Base-by-base conservation (phyloP, 495 filamentous ascomycete genomes). In the Astrothelium subdiscretum region DNA sequence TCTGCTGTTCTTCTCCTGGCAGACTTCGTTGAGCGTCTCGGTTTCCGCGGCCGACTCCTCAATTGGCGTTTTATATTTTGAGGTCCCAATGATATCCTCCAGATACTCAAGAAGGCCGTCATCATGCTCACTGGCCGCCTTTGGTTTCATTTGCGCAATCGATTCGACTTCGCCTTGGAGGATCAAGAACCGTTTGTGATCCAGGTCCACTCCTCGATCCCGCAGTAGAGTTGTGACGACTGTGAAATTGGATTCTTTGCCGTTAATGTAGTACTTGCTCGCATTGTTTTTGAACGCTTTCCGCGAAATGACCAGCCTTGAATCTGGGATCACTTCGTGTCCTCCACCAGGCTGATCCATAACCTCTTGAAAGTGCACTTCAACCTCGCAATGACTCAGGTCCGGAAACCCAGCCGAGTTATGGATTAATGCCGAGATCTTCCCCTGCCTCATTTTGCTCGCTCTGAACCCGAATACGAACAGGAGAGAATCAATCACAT, bases 391-490 rank as follows among this genome's bases (percentile, higher is more conserved):
- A 70, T 84, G 85, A 48, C 90, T 87, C 6, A 97, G 78, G 63
- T 96, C 80, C 0, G 95, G 91, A 65, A 85, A 84, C 40, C 86
- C 81, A 1, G 91, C 91, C 35, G 92, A 97, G 72, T 96, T 97
- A 71, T 98, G 94, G 62, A 98, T 97, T 64, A 98, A 75, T 22
- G 94, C 94, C 2, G 94, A 97, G 42, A 98, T 92, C 76, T 98
- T 98, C 69, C 94, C 95, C 73, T 98, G 94, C 69, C 94, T 81
- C 94, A 98, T 98, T 77, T 98, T 98, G 79, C 92, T 97, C 27
- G 94, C 94, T 58, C 94, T 86, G 76, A 98, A 98, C 44, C 94
- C 94, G 67, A 98, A 98, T 26, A 98, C 94, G 70, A 98, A 98
- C 2, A 98, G 85, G 40, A 98, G 77, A 8, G 94, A 96, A 74